Base-by-base conservation (phyloP, 805 yeast species). In the Yarrowia divulgata region DNA sequence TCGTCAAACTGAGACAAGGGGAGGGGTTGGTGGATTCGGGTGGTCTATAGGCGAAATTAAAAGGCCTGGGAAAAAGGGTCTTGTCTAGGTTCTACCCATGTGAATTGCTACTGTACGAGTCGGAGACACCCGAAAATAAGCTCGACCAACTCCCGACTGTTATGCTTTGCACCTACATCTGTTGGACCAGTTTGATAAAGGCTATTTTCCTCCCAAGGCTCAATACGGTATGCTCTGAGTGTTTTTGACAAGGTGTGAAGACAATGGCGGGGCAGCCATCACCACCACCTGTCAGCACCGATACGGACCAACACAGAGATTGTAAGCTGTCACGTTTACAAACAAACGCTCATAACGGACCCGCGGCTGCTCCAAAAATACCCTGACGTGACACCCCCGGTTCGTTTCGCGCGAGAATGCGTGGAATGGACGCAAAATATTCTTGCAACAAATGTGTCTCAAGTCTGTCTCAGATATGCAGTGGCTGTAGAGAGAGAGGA, bases 401-500 rank as follows among this genome's bases (percentile, higher is more conserved):
- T 34, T 54, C 18, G 43, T 19, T 37, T 19, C 60, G 45, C 23
- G 29, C 29, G 3, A 23, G 29, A 23, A 23, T 23, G 29, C 29
- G 35, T 39, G 45, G 60, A 54, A 39, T 54, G 63, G 48, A 57
- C 35, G 48, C 40, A 57, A 40, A 57, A 57, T 57, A 40, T 57
- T 42, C 48, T 42, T 57, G 63, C 63, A 42, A 57, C 63, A 57
- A 40, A 23, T 57, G 37, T 57, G 63, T 57, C 46, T 57, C 63
- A 57, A 8, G 63, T 57, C 63, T 57, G 63, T 57, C 48, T 57
- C 63, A 57, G 48, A 57, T 42, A 57, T 57, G 63, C 63, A 40
- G 63, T 54, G 43, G 60, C 60, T 54, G 60, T 54, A 54, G 60
- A 37, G 60, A 45, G 60, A 18, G 19, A 16, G 45, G 60, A 45